Conservation (phyloP, 2,329 filamentous ascomycete species). For the Zalaria sp. region DNA sequence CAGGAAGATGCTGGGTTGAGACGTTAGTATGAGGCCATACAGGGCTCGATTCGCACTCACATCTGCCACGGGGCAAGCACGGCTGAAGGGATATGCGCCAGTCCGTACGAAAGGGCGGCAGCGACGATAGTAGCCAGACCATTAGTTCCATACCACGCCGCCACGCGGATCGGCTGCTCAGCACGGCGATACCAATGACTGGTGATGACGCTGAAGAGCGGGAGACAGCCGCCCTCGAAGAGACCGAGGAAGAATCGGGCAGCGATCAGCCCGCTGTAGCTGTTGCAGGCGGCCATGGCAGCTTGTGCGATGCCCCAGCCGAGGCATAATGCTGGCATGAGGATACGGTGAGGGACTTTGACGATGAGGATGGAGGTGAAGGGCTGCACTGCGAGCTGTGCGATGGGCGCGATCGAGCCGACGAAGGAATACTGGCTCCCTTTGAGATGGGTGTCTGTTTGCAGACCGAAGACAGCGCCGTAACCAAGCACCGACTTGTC, state of each 20-base stretch:
- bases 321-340: slow-evolving; percentile 31
- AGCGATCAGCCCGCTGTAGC: slow-evolving; percentile 24
- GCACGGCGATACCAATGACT: slow-evolving; percentile 13
- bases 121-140: slow-evolving; percentile 13
- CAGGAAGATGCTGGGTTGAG: slow-evolving; percentile 36
- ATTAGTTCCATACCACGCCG: slow-evolving; percentile 13
- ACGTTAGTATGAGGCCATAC: slow-evolving; percentile 42
- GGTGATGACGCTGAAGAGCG: slow-evolving; percentile 42
- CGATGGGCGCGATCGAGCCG: slow-evolving; percentile 34
- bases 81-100: slow-evolving; percentile 9
- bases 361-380: slow-evolving; percentile 51
- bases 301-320: slow-evolving; percentile 26
- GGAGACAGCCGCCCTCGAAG: slow-evolving; percentile 30
- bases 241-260: slow-evolving; percentile 27
- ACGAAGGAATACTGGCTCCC: slow-evolving; percentile 37
- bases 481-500: slow-evolving; percentile 16
- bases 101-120: slow-evolving; percentile 9
- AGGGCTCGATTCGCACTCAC: slow-evolving; percentile 28
- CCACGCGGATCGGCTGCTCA: slow-evolving; percentile 14
- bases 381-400: slow-evolving; percentile 46
- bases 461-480: slow-evolving; percentile 33
- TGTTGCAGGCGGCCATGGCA: slow-evolving; percentile 28
- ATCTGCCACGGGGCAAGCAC: slow-evolving; percentile 17
- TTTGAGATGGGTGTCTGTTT: slow-evolving; percentile 27
- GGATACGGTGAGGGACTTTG: slow-evolving; percentile 49